Evolutionary conservation across 2,329 filamentous ascomycete genomes (phyloP), one percentile per base, ranked within the genome.

Genomic region (Leptosphaerulina australis): DNA sequence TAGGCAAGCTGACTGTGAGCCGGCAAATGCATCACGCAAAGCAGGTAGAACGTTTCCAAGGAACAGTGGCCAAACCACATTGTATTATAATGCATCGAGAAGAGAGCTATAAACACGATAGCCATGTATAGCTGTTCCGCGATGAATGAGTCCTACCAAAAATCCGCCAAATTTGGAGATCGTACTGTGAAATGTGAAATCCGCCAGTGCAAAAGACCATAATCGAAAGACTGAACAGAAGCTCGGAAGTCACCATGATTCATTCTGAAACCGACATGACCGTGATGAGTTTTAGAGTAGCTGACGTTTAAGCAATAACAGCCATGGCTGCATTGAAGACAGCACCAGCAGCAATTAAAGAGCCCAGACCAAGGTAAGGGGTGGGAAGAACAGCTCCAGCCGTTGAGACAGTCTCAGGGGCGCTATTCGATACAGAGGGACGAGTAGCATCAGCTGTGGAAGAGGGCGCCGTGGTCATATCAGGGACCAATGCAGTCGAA

Each of bases 261-360:
- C 31, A 35, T 14, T 14, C 43, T 21, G 29, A 40, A 11, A 33
- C 30, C 25, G 22, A 33, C 21, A 17, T 34, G 34, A 38, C 25
- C 28, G 24, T 47, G 29, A 49, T 36, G 43, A 46, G 26, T 30
- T 35, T 24, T 28, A 25, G 40, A 44, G 17, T 20, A 14, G 14
- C 11, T 38, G 18, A 11, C 34, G 37, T 37, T 53, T 55, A 67
- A 57, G 51, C 58, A 21, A 63, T 36, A 34, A 53, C 49, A 47
- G 53, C 59, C 40, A 66, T 48, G 30, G 53, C 59, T 35, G 50
- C 56, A 24, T 40, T 53, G 39, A 50, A n/a, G 9, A 44, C 34
- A 52, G 60, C 59, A 35, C 62, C 63, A 21, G 52, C 62, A 44
- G 45, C 62, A 24, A 67, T 31, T 15, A 68, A 37, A 24, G 58